Percentiles rank a stretch among this genome's conserved stretches.
Evolutionary conservation across 148 eudicot species (phyloP).

Genomic region (Persicaria maculosa): DNA sequence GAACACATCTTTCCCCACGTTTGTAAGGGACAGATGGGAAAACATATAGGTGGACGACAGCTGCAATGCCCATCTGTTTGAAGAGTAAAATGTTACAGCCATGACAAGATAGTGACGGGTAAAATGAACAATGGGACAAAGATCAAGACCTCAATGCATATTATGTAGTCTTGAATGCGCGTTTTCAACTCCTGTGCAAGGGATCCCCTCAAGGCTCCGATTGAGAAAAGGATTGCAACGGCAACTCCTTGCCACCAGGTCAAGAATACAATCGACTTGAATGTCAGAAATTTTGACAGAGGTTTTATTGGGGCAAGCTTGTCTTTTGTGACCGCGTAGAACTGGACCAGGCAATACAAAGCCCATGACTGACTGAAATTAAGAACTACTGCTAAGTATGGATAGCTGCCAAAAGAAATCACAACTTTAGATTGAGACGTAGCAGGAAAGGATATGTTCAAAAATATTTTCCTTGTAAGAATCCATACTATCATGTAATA

Average conservation of each 20-base stretch:
- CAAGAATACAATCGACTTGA: slow-evolving; percentile 92
- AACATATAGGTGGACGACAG: slow-evolving; percentile 85
- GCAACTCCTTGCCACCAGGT: slow-evolving; percentile 99
- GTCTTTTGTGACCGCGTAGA: slow-evolving; percentile 82
- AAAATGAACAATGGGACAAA: background rate
- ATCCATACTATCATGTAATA: background rate
- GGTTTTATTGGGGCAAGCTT: slow-evolving; percentile 92
- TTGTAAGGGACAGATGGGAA: slow-evolving; percentile 92
- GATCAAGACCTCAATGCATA: slow-evolving; percentile 79
- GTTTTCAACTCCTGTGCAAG: slow-evolving; percentile 81
- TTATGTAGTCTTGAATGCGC: slow-evolving; percentile 87
- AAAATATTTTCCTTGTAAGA: background rate
- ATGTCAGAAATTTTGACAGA: slow-evolving; percentile 85
- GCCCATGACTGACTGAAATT: slow-evolving; percentile 99
- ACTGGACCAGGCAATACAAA: slow-evolving; percentile 95
- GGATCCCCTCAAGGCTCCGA: slow-evolving; percentile 86
- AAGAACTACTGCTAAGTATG: slow-evolving; percentile 88
- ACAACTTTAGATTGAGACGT: background rate
- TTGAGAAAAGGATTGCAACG: slow-evolving; percentile 87
- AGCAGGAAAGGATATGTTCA: background rate
- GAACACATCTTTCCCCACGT: slow-evolving; percentile 90
- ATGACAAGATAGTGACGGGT: background rate
- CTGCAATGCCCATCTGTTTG: slow-evolving; percentile 92
- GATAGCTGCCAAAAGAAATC: slow-evolving; percentile 60
- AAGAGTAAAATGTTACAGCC: slow-evolving; percentile 11